phyloP scores from a whole-genome alignment of 768 basidiomycete genomes.

The Leccinum fibrillosum region DNA sequence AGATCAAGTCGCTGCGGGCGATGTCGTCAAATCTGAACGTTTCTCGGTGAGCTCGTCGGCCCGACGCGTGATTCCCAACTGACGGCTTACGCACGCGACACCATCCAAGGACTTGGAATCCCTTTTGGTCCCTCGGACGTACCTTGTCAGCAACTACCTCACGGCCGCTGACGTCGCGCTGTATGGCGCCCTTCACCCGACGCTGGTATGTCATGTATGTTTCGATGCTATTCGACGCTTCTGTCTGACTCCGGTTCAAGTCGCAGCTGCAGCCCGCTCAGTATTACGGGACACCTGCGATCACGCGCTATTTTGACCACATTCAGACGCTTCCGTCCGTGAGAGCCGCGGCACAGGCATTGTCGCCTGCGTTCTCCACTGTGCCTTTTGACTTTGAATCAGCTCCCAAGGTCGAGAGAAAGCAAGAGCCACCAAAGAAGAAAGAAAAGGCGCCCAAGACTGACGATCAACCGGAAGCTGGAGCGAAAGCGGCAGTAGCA shows the following conservation, averaged over 20 bases:
- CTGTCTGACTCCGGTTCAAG: conserved; percentile 36
- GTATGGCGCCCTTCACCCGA: conserved; percentile 85
- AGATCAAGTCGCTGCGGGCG: conserved; percentile 53
- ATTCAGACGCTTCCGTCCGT: conserved; percentile 74
- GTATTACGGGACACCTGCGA: conserved; percentile 74
- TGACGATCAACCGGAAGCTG: conserved; percentile 26
- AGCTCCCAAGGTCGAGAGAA: conserved; percentile 73
- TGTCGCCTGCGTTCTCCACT: conserved; percentile 50
- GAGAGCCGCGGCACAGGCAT: conserved; percentile 49
- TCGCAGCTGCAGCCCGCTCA: conserved; percentile 67
- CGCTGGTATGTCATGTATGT: conserved; percentile 52
- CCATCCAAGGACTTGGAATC: conserved; percentile 63
- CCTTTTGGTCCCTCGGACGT: conserved; percentile 73
- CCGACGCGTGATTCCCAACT: neutral
- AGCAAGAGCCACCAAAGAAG: conserved; percentile 71
- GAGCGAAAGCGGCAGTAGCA: conserved; percentile 25
- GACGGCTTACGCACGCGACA: conserved; percentile 1
- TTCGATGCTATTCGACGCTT: neutral
- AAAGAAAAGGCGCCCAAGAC: conserved; percentile 56
- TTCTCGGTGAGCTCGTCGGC: conserved; percentile 44
- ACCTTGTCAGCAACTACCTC: conserved; percentile 78
- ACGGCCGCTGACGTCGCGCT: conserved; percentile 90
- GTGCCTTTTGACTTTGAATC: conserved; percentile 71
- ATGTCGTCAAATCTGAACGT: conserved; percentile 42
- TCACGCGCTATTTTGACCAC: conserved; percentile 95